Evolutionary conservation across 2,329 filamentous ascomycete genomes (phyloP), one percentile per base, ranked within the genome.

Genomic region (Aspergillus arachidicola): DNA sequence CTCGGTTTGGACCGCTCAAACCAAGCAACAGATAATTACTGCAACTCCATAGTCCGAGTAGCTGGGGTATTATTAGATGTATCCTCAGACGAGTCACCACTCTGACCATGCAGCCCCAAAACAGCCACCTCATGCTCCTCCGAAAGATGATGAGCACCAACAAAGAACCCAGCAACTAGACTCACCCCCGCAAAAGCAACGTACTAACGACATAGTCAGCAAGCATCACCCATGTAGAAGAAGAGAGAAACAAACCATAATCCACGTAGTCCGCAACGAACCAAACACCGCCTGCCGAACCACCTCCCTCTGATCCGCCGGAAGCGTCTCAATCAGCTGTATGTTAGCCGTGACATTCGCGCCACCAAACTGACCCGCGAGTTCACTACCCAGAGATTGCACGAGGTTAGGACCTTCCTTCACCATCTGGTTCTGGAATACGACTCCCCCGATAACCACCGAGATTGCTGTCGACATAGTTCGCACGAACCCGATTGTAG

Each of bases 361-460:
- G 3, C 51, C 51, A 3, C 51, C 51, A n/a, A 54, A n/a, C 21
- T 14, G 51, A 36, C 32, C 7, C 36, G 30, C 51, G n/a, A 54
- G 51, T 4, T 36, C n/a, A 11, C 2, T 32, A 16, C 51, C 51
- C 10, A 54, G 10, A 23, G n/a, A n/a, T 36, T 36, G 30, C 11
- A 54, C 51, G 10, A 54, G n/a, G 12, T 14, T 21, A 3, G 28
- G n/a, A 23, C 51, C 19, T 36, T 54, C n/a, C 11, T 23, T 36
- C 11, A 23, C 51, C 57, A 59, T 59, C 32, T 59, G 45, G 73
- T 92, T 92, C 76, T 91, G 87, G 78, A 93, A 92, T 54, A 93
- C 84, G 61, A 91, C 89, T 26, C 89, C 87, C 46, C 91, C 91
- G 53, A 92, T 81, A 12, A 91, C 89, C 58, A 91, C 83, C 1